These are phyloP conservation scores for Coemansia sp. DNA, from an alignment of 192 early-diverging fungal species.

Conservation along the genomic window DNA sequence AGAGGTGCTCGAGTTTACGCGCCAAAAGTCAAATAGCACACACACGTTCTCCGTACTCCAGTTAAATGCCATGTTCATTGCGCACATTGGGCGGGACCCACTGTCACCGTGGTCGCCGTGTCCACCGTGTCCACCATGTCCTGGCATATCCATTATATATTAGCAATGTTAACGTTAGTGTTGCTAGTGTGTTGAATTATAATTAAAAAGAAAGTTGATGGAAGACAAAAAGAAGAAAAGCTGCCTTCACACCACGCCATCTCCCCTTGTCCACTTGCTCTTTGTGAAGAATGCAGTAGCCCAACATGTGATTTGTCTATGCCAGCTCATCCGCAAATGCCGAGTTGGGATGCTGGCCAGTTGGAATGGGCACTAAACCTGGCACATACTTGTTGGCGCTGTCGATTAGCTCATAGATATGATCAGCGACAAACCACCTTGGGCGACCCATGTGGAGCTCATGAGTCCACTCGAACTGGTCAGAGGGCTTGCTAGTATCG, in stretches of 20 bases:
- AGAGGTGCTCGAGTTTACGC: conserved; percentile 59
- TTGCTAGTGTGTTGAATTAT: not conserved
- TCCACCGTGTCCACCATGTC: conserved; percentile 55
- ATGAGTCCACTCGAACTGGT: conserved; percentile 59
- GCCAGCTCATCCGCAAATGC: conserved; percentile 50
- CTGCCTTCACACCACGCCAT: not conserved
- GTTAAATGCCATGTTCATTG: conserved; percentile 78
- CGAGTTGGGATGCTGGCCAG: conserved; percentile 55
- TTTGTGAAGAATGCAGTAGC: not conserved
- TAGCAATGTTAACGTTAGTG: conserved; percentile 12
- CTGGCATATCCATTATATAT: conserved; percentile 54
- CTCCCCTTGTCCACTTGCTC: not conserved
- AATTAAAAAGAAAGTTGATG: not conserved
- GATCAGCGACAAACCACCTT: conserved; percentile 58
- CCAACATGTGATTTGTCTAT: conserved; percentile 5
- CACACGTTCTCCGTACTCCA: conserved; percentile 78
- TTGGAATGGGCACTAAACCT: conserved; percentile 52
- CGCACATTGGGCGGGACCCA: conserved; percentile 53
- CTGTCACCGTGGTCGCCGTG: conserved; percentile 31
- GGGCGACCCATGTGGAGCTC: conserved; percentile 55
- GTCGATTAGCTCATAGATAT: conserved; percentile 56
- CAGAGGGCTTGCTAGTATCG: conserved; percentile 56
- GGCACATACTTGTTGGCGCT: conserved; percentile 47
- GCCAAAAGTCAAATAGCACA: conserved; percentile 79
- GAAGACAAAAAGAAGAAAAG: conserved; percentile 7